Evolutionary conservation across 1,284 basidiomycete species (phyloP).

Genomic region (Naganishia albida): DNA sequence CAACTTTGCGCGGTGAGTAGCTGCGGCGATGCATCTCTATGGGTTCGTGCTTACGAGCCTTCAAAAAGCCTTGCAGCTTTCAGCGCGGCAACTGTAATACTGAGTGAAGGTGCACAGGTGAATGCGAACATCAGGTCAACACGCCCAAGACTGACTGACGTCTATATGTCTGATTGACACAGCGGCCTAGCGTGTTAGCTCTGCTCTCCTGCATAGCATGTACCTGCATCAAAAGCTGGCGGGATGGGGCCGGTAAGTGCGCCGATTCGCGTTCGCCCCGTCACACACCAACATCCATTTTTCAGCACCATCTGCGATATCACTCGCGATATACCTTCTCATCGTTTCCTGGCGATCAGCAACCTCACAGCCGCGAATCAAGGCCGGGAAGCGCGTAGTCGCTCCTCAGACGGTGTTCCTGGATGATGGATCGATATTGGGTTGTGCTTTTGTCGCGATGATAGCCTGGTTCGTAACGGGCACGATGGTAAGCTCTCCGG

Average conservation of each 20-base stretch:
- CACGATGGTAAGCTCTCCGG: conserved; percentile 1
- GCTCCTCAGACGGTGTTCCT: conserved; percentile 13
- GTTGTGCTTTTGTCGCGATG: conserved; percentile 8
- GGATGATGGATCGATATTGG: conserved; percentile 15
- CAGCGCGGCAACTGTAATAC: conserved; percentile 18
- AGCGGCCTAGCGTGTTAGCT: conserved; percentile 13
- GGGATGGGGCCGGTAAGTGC: conserved; percentile 14
- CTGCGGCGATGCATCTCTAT: neutral
- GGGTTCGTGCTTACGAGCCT: neutral
- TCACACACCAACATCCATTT: neutral
- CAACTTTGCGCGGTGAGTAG: conserved; percentile 13
- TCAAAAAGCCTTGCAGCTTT: conserved; percentile 10
- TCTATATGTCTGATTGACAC: no score
- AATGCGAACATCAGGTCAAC: neutral
- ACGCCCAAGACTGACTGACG: no score
- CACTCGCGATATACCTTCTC: conserved; percentile 4
- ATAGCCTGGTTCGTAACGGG: conserved; percentile 3
- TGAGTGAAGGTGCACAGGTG: conserved; percentile 17
- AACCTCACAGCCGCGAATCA: conserved; percentile 16
- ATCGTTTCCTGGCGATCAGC: conserved; percentile 24
- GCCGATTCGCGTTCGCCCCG: no score
- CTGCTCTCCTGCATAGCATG: conserved; percentile 8
- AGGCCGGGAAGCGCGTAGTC: conserved; percentile 8
- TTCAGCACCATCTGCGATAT: conserved; percentile 2
- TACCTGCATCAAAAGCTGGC: conserved; percentile 11